Evolutionary conservation across 768 basidiomycete species (phyloP).

Genomic region (Rhodotorula paludigena): DNA sequence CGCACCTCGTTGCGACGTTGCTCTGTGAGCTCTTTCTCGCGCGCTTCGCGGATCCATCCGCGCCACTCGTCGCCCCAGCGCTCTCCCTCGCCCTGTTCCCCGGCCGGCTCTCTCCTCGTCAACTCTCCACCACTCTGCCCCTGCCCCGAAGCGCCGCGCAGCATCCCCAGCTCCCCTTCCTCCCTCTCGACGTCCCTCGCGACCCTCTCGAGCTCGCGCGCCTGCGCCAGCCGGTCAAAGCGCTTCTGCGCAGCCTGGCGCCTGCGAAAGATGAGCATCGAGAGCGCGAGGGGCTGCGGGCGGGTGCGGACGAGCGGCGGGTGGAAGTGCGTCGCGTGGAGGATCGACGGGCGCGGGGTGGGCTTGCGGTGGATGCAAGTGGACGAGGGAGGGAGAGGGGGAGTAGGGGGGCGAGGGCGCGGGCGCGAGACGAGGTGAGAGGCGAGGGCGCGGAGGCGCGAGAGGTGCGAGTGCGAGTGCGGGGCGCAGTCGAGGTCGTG

Average conservation of each 20-base stretch:
- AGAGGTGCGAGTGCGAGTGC: neutral
- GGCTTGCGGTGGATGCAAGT: neutral
- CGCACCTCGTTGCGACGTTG: slow-evolving; percentile 13
- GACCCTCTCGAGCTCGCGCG: neutral
- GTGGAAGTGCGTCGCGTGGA: slow-evolving; percentile 63
- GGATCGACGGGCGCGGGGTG: slow-evolving; percentile 44
- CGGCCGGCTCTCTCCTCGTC: too few relatives aligned
- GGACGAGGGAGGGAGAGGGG: neutral
- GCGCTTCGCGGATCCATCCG: neutral
- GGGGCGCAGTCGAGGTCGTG: neutral
- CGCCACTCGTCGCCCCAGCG: slow-evolving; percentile 12
- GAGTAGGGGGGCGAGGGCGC: neutral
- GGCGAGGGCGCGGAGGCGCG: slow-evolving; percentile 5
- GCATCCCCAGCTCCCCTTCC: too few relatives aligned
- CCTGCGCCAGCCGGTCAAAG: slow-evolving; percentile 37
- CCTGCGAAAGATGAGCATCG: slow-evolving; percentile 62
- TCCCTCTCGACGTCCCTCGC: neutral
- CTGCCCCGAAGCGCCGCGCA: too few relatives aligned
- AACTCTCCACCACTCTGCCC: too few relatives aligned
- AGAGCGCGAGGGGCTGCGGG: slow-evolving; percentile 69
- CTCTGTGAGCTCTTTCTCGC: slow-evolving; percentile 7
- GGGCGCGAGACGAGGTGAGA: neutral
- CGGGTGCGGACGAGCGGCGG: slow-evolving; percentile 70
- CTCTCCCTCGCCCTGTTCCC: neutral
- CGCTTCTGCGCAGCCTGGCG: slow-evolving; percentile 53